Base-by-base conservation (phyloP, 2,329 filamentous ascomycete species). In the Cordyceps pruinosa region DNA sequence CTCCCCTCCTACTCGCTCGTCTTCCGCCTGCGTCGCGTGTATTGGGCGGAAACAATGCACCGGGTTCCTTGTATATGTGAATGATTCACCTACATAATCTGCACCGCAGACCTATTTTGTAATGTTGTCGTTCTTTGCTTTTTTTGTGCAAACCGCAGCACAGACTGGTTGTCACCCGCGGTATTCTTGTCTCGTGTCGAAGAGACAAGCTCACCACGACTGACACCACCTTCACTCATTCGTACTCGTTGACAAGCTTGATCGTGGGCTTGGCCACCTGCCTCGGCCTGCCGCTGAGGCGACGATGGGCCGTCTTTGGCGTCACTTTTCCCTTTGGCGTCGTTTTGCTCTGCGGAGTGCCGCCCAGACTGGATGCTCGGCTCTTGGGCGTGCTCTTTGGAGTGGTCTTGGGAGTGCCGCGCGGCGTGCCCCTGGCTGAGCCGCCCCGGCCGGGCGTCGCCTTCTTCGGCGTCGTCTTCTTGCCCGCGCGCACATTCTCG, bases 341-440 rank as follows among this genome's bases (percentile, higher is more conserved):
- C 30, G 53, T 34, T 54, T 59, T 59, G 53, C 41, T 49, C 32
- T 45, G 19, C 17, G 53, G 32, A 17, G 41, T 46, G 32, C 32
- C 39, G 26, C 57, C 39, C 23, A 45, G 4, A 28, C 37, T 44
- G 7, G 39, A 51, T 17, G 21, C 37, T 46, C 47, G 25, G 47
- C 55, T 42, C 51, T 60, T 59, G 30, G 55, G 60, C 32, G 57
- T 59, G n/a, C 59, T 58, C 26, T 58, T 58, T 53, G 42, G 48
- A 10, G 59, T 61, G 45, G 46, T 56, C 56, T 59, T 61, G 32
- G 56, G 26, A 10, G 58, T 59, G 19, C 56, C 50, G 50, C 60
- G 63, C 10, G 58, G 58, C 1, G 60, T 60, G 5, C 58, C 59
- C 42, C 62, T 63, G 7, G 48, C 23, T 19, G 58, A 64, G 30